phyloP scores from a whole-genome alignment of 2,329 filamentous ascomycete genomes.

The Diaporthe sp. region DNA sequence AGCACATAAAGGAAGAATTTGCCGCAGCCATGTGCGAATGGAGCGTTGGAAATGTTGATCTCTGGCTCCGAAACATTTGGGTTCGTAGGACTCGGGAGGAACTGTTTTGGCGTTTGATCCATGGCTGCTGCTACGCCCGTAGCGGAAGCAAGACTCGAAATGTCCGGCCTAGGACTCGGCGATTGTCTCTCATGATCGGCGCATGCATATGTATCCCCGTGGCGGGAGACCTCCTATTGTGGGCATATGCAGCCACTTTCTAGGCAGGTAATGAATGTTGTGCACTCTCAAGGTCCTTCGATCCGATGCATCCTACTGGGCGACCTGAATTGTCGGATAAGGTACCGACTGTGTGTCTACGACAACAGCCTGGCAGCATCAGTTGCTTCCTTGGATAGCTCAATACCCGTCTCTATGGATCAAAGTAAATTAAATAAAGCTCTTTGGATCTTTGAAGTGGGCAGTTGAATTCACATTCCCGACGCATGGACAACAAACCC shows the following conservation, averaged over 20 bases:
- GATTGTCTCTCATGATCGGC: conserved; percentile 11
- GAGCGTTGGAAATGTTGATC: not conserved
- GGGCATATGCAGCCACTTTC: conserved; percentile 19
- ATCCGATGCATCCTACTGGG: conserved; percentile 7
- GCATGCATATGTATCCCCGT: not conserved
- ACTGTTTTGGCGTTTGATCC: conserved; percentile 8
- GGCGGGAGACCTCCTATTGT: not conserved
- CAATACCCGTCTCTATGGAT: not conserved
- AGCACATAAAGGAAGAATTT: not conserved
- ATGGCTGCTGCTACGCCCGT: not conserved
- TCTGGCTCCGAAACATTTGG: not conserved
- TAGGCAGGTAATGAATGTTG: not conserved
- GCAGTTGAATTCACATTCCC: not conserved
- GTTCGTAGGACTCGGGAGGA: conserved; percentile 21
- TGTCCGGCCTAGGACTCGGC: not conserved
- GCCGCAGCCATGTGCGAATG: not conserved
- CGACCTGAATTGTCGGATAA: not conserved
- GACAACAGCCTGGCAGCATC: not conserved
- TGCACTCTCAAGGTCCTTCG: not conserved
- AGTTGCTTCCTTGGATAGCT: not conserved
- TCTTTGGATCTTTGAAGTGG: not conserved
- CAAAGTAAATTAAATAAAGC: too few species aligned
- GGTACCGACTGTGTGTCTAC: not conserved
- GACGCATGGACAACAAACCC: not conserved
- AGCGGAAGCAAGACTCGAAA: not conserved